Percentiles rank a stretch among this genome's conserved stretches.
Evolutionary conservation across 2,329 filamentous ascomycete species (phyloP).

Genomic region (Whalleya microplaca): DNA sequence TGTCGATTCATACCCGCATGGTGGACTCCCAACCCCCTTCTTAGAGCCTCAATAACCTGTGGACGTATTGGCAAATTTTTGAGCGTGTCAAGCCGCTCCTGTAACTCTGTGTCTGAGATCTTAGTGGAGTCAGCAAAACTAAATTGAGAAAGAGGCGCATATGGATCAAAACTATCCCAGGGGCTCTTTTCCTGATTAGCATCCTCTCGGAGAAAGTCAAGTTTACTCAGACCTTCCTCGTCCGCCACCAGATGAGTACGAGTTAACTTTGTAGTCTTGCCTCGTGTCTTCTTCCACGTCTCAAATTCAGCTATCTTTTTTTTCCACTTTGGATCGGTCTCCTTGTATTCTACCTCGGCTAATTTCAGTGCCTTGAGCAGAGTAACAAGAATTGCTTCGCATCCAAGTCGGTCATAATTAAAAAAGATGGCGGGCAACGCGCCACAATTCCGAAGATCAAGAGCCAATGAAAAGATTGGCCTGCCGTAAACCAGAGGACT

Average conservation of each 20-base stretch:
- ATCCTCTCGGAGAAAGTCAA: constrained; percentile 60
- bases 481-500: neutral
- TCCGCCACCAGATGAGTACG: constrained; percentile 44
- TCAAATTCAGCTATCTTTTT: constrained; percentile 61
- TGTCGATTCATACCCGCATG: constrained; percentile 79
- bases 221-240: constrained; percentile 54
- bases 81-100: constrained; percentile 56
- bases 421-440: constrained; percentile 77
- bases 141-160: constrained; percentile 64
- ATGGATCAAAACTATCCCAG: constrained; percentile 70
- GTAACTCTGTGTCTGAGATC: constrained; percentile 60
- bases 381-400: constrained; percentile 60
- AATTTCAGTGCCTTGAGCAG: constrained; percentile 57
- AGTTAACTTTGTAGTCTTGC: constrained; percentile 43
- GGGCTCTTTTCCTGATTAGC: constrained; percentile 57
- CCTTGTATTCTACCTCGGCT: constrained; percentile 61
- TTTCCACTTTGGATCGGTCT: constrained; percentile 62
- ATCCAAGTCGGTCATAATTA: constrained; percentile 71
- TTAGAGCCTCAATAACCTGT: constrained; percentile 62
- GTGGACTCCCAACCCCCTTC: constrained; percentile 74
- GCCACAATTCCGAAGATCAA: constrained; percentile 62
- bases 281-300: constrained; percentile 54
- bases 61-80: constrained; percentile 52
- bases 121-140: constrained; percentile 68
- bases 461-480: constrained; percentile 54